Evolutionary conservation across 2,329 filamentous ascomycete species (phyloP).

Genomic region (Pleochaeta shiraiana): DNA sequence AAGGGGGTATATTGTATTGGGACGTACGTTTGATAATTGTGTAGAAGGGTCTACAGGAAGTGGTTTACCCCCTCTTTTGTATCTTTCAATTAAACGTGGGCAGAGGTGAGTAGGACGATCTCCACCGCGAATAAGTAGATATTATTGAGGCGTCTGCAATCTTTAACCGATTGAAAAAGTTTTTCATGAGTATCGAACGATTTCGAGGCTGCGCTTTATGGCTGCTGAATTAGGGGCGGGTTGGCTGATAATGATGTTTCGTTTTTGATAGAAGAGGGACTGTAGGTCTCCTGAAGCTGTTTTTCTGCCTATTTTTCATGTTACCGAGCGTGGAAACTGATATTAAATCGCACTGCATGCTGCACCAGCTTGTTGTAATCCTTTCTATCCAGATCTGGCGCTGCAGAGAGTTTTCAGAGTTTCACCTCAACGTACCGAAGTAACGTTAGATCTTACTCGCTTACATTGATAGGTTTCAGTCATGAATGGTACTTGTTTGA

Average conservation of each 20-base stretch:
- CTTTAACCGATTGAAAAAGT: neutral
- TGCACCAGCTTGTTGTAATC: neutral
- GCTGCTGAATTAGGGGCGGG: no score
- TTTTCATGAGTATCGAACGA: neutral
- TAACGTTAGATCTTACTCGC: no score
- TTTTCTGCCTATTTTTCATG: neutral
- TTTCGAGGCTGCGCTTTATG: no score
- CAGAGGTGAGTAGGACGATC: neutral
- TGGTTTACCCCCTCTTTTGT: neutral
- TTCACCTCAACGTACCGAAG: no score
- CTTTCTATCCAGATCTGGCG: neutral
- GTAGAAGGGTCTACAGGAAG: neutral
- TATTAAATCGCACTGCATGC: neutral
- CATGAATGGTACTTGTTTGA: no score
- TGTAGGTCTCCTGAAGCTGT: no score
- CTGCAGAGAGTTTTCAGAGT: no score
- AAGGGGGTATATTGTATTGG: neutral
- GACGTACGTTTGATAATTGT: neutral
- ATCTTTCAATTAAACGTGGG: neutral
- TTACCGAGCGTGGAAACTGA: neutral
- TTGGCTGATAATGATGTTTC: no score
- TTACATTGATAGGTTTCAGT: no score
- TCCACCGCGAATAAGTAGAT: neutral
- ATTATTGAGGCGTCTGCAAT: neutral
- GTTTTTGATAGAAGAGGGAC: no score